Base-by-base conservation (phyloP, 768 basidiomycete species). In the Calvatia gigantea region DNA sequence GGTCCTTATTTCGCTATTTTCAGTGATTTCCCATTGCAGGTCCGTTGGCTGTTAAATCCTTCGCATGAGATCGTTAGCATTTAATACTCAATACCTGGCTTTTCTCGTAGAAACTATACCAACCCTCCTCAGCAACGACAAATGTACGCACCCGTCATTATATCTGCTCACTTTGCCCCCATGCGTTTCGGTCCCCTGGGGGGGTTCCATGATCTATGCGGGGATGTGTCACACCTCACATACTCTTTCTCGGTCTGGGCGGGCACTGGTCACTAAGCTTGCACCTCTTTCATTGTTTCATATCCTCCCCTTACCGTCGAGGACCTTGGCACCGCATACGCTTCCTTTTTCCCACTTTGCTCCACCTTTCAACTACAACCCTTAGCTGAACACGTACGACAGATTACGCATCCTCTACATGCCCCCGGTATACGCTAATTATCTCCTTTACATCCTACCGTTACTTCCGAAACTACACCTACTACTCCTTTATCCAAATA, bases 361-460 rank as follows among this genome's bases (percentile, higher is more conserved):
- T 27, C 17, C 37, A 44, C 45, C 8, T 17, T 37, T 49, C 42
- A 11, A 8, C 17, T 14, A n/a, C 41, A n/a, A 39, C 32, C 47
- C 32, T 60, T 21, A 56, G 23, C 52, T 54, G 31, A 52, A 28
- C 6, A n/a, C 37, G 35, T 29, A 25, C 11, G 37, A 12, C 64
- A 90, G 87, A 56, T 62, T 91, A n/a, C 84, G 91, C 56, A 83
- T 93, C 43, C 64, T 93, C 59, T 91, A 90, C 62, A 89, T 94
- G 90, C 91, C 91, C 2, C 81, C 84, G 1, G 76, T 93, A 39
- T 93, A 89, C 67, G 86, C 86, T 25, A n/a, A 72, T 93, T 59
- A 82, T 94, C 46, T 91, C 90, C 1, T 95, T 94, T 73, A 81
- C 90, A 62, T 89, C 89, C 25, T 95, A 91, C 63, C 83, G 92